Evolutionary conservation across 805 yeast genomes (phyloP).

Genomic region (Myxozyma sirexii): DNA sequence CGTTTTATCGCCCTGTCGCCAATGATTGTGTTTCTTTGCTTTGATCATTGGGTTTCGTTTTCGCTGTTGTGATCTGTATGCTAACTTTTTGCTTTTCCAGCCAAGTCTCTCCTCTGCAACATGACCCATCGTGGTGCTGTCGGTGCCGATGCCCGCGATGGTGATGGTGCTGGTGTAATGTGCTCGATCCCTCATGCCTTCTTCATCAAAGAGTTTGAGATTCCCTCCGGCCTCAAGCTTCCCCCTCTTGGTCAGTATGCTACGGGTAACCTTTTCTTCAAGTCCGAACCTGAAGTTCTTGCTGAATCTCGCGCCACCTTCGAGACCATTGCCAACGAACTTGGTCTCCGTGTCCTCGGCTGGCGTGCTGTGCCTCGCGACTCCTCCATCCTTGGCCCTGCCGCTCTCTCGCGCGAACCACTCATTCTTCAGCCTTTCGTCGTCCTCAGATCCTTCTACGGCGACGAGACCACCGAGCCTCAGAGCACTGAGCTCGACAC

Average conservation of each 20-base stretch:
- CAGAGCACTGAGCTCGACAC: slow-evolving; percentile 61
- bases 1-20: slow-evolving; percentile 9
- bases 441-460: slow-evolving; percentile 59
- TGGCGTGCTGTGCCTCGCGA: slow-evolving; percentile 97
- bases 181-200: slow-evolving; percentile 89
- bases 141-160: slow-evolving; percentile 92
- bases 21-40: not conserved
- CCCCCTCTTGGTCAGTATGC: slow-evolving; percentile 90
- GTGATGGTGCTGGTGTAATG: slow-evolving; percentile 98
- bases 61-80: not conserved
- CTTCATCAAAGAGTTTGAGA: slow-evolving; percentile 79
- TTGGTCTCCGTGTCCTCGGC: slow-evolving; percentile 82
- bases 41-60: not conserved
- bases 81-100: slow-evolving; percentile 10
- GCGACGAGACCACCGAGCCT: slow-evolving; percentile 45
- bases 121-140: slow-evolving; percentile 99
- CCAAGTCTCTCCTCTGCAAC: slow-evolving; percentile 76
- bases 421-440: slow-evolving; percentile 90
- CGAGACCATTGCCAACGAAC: slow-evolving; percentile 73
- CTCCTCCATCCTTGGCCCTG: slow-evolving; percentile 92
- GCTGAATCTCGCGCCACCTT: slow-evolving; percentile 73
- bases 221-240: slow-evolving; percentile 63
- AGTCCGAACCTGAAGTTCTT: slow-evolving; percentile 72
- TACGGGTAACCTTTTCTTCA: slow-evolving; percentile 91
- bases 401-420: slow-evolving; percentile 92